Evolutionary conservation across 2,329 filamentous ascomycete genomes (phyloP), one percentile per base, ranked within the genome.

Genomic region (Exophiala sp.): DNA sequence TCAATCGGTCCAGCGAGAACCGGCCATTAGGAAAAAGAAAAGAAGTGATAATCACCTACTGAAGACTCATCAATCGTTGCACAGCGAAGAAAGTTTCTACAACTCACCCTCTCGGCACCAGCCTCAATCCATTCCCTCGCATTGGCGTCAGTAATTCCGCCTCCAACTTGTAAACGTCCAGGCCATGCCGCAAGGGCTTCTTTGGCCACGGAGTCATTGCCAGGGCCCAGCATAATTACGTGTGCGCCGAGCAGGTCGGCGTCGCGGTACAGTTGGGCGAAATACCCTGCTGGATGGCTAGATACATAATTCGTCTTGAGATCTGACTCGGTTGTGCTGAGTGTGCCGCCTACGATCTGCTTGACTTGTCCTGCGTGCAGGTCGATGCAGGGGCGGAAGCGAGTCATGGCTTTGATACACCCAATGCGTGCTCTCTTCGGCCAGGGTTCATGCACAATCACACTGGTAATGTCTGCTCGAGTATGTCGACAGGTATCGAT

Each of bases 301-400:
- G 94, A 96, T 57, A 96, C 87, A 75, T 90, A 91, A 73, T 99
- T 99, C 44, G 92, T 97, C 74, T 90, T 87, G 52, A 97, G 80
- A 52, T 82, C 78, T 1, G 82, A 81, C 32, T 56, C 59, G 7
- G 79, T 71, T 68, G 81, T 81, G 73, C 87, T 87, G 58, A 99
- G 81, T 1, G 94, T 97, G 55, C 94, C 92, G 63, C 94, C 94
- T 38, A 99, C 91, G 64, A 99, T 99, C 72, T 99, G 94, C 77
- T 99, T 99, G 55, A 99, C 94, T 69, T 92, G 87, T 11, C 94
- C 94, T n/a, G 91, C 87, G 72, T 99, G 94, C 49, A 99, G 82
- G 74, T 99, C 94, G 72, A 99, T 97, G 69, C 94, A 99, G 16
- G 94, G 94, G 36, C 94, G 82, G 68, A 99, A 99, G 64, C 86